Base-by-base conservation (phyloP, 495 filamentous ascomycete species). In the Lasiosphaeria hispida region DNA sequence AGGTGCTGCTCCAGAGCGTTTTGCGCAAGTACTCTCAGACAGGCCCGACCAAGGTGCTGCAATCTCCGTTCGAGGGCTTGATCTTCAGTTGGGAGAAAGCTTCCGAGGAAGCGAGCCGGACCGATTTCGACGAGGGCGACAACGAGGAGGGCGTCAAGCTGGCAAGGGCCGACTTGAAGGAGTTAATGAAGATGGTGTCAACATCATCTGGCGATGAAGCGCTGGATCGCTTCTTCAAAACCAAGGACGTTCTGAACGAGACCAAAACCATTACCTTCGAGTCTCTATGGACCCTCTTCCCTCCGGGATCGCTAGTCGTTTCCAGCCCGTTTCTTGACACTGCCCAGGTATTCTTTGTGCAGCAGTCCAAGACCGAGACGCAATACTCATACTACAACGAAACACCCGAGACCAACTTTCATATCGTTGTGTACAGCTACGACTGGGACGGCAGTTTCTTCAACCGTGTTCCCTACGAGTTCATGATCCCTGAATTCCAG, bases 241-340 rank as follows among this genome's bases (percentile, higher is more conserved):
- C 40, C 19, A 53, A 44, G 14, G 48, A 52, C 9, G 23, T 23
- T 8, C 6, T 52, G 8, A 42, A 4, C 23, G 34, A 52, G n/a
- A 43, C 38, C 13, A 35, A 11, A n/a, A 58, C 56, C n/a, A 53
- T 58, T 48, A 51, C 30, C 14, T 58, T 45, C 34, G 48, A 53
- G 10, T 10, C 48, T n/a, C 40, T 58, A 7, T 53, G 56, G 56
- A 58, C 48, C 19, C 18, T 58, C 4, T 53, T 58, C 23, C 56
- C 40, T 7, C 47, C 37, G 7, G 56, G 48, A 19, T 33, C 48
- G 4, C 10, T 58, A n/a, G 40, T 53, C 7, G 14, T 52, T 3
- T 43, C 39, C 23, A 35, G 49, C 23, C 56, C 56, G 15, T 58
- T 47, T 4, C 34, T 52, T 2, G 17, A 44, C 10, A 17, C 34